phyloP scores from a whole-genome alignment of 1,139 yeast genomes.

The Yamadazyma oceani region DNA sequence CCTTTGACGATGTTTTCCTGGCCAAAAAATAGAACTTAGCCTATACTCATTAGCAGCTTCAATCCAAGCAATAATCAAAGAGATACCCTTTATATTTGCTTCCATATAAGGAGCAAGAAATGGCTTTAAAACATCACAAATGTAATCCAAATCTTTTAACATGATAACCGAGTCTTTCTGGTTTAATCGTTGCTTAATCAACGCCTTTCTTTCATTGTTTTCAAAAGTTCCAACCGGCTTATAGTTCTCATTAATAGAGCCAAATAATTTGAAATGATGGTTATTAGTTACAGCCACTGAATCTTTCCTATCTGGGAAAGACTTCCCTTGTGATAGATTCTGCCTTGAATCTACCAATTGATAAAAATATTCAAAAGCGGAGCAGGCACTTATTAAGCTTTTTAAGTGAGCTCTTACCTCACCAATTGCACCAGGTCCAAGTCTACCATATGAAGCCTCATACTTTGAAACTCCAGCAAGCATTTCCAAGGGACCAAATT shows the following conservation, averaged over 20 bases:
- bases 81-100: conserved; percentile 20
- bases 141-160: conserved; percentile 26
- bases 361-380: conserved; percentile 34
- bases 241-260: conserved; percentile 32
- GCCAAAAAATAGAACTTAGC: conserved; percentile 19
- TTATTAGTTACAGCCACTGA: conserved; percentile 18
- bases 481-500: conserved; percentile 23
- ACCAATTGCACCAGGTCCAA: conserved; percentile 30
- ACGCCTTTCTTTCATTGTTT: conserved; percentile 20
- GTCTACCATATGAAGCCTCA: conserved; percentile 31
- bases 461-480: conserved; percentile 21
- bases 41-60: conserved; percentile 32
- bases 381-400: conserved; percentile 23
- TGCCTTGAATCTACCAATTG: conserved; percentile 29
- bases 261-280: conserved; percentile 21
- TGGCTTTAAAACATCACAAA: conserved; percentile 21
- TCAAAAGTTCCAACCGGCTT: conserved; percentile 35
- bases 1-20: conserved; percentile 14
- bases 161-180: conserved; percentile 18
- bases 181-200: conserved; percentile 23
- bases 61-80: conserved; percentile 25
- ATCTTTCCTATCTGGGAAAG: conserved; percentile 18
- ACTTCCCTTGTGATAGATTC: conserved; percentile 15
- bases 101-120: conserved; percentile 22
- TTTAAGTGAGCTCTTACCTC: conserved; percentile 27